A percentile compares a stretch with the other conserved stretches of the same genome.
phyloP scores from a whole-genome alignment of 2,329 filamentous ascomycete species.

The Orbilia quercus region DNA sequence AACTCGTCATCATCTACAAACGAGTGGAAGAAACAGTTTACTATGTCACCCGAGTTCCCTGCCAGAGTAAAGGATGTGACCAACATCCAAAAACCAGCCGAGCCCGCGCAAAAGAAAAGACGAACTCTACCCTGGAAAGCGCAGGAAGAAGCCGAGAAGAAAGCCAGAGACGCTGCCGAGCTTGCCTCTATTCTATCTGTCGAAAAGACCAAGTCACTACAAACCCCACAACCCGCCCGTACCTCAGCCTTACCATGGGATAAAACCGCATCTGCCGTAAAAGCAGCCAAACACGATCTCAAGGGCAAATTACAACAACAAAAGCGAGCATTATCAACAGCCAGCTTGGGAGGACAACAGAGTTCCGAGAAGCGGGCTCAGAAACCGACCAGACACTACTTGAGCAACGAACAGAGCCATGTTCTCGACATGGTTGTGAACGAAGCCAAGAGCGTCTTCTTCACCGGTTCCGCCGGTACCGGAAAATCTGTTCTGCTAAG shows the following conservation, averaged over 20 bases:
- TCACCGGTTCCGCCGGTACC: constrained; percentile 92
- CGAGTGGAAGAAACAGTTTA: constrained; percentile 44
- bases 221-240: constrained; percentile 60
- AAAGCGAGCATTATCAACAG: constrained; percentile 42
- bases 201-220: constrained; percentile 15
- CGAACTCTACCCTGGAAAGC: constrained; percentile 44
- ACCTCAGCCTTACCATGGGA: constrained; percentile 72
- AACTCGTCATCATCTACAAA: constrained; percentile 14
- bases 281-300: constrained; percentile 64
- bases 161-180: constrained; percentile 35
- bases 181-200: constrained; percentile 37
- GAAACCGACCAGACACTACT: constrained; percentile 43
- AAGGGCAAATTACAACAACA: constrained; percentile 50
- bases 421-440: constrained; percentile 86
- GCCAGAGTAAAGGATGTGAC: constrained; percentile 7
- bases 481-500: constrained; percentile 97
- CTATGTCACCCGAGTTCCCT: constrained; percentile 13
- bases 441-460: constrained; percentile 88
- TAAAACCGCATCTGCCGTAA: constrained; percentile 77
- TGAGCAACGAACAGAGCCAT: constrained; percentile 75
- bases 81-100: constrained; percentile 27
- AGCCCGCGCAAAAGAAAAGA: constrained; percentile 37
- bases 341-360: constrained; percentile 30
- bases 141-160: constrained; percentile 32
- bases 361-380: constrained; percentile 1